phyloP scores from a whole-genome alignment of 1,284 basidiomycete genomes.

The Papiliotrema laurentii region DNA sequence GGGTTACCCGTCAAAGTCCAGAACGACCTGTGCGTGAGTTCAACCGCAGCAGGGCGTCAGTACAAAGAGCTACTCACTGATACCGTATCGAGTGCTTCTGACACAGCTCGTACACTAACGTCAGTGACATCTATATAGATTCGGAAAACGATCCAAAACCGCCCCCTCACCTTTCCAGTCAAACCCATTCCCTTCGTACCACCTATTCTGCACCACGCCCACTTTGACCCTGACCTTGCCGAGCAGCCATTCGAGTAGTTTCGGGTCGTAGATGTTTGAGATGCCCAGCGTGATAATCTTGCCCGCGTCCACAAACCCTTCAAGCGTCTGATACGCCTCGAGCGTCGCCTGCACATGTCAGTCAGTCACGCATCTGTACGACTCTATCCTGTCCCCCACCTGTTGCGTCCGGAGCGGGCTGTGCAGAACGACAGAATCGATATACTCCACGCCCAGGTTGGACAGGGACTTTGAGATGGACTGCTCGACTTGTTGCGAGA shows the following conservation, averaged over 20 bases:
- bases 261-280: constrained; percentile 68
- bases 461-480: constrained; percentile 63
- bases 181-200: constrained; percentile 75
- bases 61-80: constrained; percentile 54
- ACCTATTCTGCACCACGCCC: constrained; percentile 72
- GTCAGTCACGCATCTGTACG: neutral
- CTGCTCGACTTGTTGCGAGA: constrained; percentile 59
- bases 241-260: constrained; percentile 55
- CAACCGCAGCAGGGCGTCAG: neutral
- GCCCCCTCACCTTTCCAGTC: constrained; percentile 53
- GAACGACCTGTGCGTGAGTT: constrained; percentile 58
- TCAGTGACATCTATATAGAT: neutral
- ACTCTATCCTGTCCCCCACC: constrained; percentile 11
- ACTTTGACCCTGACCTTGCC: constrained; percentile 52
- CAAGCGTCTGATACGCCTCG: constrained; percentile 62
- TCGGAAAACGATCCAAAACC: neutral
- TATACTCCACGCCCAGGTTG: constrained; percentile 63
- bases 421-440: constrained; percentile 73
- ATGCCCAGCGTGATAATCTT: constrained; percentile 63
- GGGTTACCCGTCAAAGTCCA: constrained; percentile 79
- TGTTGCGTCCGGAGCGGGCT: constrained; percentile 60
- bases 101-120: constrained; percentile 37
- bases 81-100: constrained; percentile 59
- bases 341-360: constrained; percentile 52
- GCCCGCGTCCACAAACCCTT: constrained; percentile 59